Conservation (phyloP, 75 land plant genomes). For the Selaginella moellendorffii region DNA sequence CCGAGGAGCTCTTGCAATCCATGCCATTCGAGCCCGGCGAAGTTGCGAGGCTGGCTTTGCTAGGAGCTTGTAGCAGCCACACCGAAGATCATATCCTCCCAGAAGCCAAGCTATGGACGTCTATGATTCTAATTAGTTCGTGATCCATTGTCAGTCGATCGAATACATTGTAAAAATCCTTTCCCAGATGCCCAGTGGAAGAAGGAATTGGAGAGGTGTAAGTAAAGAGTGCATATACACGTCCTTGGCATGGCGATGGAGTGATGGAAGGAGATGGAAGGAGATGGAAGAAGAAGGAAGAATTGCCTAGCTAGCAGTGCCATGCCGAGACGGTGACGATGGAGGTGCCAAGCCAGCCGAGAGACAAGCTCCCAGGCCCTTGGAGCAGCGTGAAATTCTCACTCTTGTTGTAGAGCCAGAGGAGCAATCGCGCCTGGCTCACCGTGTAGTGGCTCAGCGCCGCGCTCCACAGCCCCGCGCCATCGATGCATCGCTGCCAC, state of each 20-base stretch:
- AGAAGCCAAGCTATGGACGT: too few relatives aligned
- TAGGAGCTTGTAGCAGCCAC: constrained; percentile 21
- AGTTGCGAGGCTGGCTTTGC: constrained; percentile 17
- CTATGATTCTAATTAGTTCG: too few relatives aligned
- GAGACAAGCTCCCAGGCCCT: background rate
- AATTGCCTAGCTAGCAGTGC: too few relatives aligned
- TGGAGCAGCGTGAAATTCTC: constrained; percentile 3
- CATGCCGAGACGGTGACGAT: constrained; percentile 1
- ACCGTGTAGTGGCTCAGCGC: constrained; percentile 60
- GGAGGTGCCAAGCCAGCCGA: background rate
- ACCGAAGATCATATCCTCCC: too few relatives aligned
- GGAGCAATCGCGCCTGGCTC: constrained; percentile 76
- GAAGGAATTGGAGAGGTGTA: too few relatives aligned
- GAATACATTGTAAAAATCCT: too few relatives aligned
- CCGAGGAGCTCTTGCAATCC: constrained; percentile 9
- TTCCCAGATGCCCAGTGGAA: too few relatives aligned
- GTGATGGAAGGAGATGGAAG: too few relatives aligned
- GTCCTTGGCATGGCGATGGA: too few relatives aligned
- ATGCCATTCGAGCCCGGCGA: constrained; percentile 17
- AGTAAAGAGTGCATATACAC: too few relatives aligned
- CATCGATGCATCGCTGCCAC: background rate
- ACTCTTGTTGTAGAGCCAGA: constrained; percentile 29
- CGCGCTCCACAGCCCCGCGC: constrained; percentile 33
- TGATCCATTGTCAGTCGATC: too few relatives aligned
- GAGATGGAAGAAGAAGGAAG: too few relatives aligned